A percentile compares a stretch with the other conserved stretches of the same genome.
phyloP scores from a whole-genome alignment of 192 early-diverging fungal species.

The Backusella psychrophila region DNA sequence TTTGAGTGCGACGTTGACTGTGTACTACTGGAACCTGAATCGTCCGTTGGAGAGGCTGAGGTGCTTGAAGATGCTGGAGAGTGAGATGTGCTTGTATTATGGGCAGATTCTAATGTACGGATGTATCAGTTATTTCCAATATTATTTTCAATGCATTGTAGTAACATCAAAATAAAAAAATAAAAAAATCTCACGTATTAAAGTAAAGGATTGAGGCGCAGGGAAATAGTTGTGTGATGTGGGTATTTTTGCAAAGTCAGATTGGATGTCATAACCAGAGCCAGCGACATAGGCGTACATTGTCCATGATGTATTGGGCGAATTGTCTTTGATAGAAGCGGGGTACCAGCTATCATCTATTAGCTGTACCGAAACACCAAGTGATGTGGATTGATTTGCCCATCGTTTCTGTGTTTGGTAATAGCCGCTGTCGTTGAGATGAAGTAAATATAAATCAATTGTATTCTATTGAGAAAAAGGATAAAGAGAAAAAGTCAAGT shows the following conservation, averaged over 20 bases:
- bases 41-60: background rate
- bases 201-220: conserved; percentile 14
- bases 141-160: background rate
- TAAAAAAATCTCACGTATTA: conserved; percentile 21
- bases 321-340: conserved; percentile 7
- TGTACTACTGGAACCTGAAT: background rate
- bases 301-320: conserved; percentile 11
- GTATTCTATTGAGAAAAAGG: background rate
- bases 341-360: conserved; percentile 33
- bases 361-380: conserved; percentile 7
- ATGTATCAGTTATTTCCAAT: background rate
- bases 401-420: conserved; percentile 19
- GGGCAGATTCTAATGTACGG: conserved; percentile 12
- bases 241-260: conserved; percentile 8
- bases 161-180: background rate
- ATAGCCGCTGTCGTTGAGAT: conserved; percentile 5
- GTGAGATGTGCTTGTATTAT: conserved; percentile 14
- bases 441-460: conserved; percentile 4
- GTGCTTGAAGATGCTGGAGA: background rate
- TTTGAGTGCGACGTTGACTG: background rate
- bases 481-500: background rate
- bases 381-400: background rate
- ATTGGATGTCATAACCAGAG: conserved; percentile 9
- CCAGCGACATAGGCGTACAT: conserved; percentile 27
- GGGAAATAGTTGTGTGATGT: conserved; percentile 16